A percentile compares a stretch with the other conserved stretches of the same genome.
Evolutionary conservation across 345 rosid genomes (phyloP).

Genomic region (Camelina hispida): DNA sequence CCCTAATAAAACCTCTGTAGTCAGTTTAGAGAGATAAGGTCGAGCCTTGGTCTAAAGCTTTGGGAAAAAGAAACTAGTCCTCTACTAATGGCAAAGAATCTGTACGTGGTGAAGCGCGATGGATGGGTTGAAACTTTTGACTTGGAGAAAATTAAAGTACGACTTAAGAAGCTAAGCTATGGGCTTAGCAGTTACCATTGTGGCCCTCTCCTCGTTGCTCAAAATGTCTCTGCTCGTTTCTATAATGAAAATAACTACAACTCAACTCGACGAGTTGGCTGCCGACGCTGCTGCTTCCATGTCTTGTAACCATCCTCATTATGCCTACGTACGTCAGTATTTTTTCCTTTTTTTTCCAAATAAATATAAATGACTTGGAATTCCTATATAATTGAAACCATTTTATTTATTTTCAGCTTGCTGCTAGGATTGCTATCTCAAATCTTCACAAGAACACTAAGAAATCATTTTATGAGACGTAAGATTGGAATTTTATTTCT

Average conservation of each 20-base stretch:
- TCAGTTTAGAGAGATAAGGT: too few relatives aligned
- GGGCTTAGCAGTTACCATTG: neutral
- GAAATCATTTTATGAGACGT: neutral
- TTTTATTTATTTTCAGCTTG: neutral
- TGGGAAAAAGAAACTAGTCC: too few relatives aligned
- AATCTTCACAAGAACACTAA: neutral
- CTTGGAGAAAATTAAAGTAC: neutral
- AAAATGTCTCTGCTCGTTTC: neutral
- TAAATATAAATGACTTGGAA: too few relatives aligned
- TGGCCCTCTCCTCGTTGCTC: neutral
- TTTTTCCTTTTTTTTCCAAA: neutral
- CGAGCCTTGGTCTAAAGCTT: too few relatives aligned
- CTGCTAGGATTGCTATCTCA: neutral
- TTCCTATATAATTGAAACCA: too few relatives aligned
- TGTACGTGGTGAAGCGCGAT: neutral
- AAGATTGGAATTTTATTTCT: too few relatives aligned
- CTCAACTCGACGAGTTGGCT: neutral
- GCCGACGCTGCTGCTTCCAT: neutral
- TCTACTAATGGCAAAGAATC: too few relatives aligned
- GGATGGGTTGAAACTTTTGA: neutral
- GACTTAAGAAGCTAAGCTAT: neutral
- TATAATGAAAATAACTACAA: neutral
- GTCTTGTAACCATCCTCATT: neutral
- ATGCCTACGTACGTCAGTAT: neutral
- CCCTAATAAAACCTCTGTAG: too few relatives aligned